Evolutionary conservation across 2,329 filamentous ascomycete species (phyloP), one percentile per base, ranked within the genome.

Genomic region (Phyllosticta ampelicida): DNA sequence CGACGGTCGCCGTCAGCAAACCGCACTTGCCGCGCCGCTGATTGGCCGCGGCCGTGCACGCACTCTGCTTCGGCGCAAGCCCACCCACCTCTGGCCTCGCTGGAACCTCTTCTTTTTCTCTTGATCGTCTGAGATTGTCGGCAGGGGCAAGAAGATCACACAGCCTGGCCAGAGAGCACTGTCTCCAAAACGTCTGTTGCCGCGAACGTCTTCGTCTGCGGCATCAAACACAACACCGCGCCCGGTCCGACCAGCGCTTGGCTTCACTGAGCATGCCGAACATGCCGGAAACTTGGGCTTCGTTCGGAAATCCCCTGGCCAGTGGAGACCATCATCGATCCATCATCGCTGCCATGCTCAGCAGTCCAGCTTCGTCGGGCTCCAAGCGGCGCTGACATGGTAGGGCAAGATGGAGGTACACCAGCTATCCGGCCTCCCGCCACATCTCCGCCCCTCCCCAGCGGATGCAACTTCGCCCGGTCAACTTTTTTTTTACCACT

Each of bases 1-100:
- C 56, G 56, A 44, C 20, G 18, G 36, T 26, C 36, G 13, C 23
- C 54, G 56, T 58, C 56, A 58, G 56, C 56, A 44, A 58, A 58
- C 23, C n/a, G 30, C n/a, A n/a, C 50, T 58, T 48, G 20, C 23
- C 30, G 16, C 9, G 44, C n/a, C 51, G 18, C 26, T 54, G 9
- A 58, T 58, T 58, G 56, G 56, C 52, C 23, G 56, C 13, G 10
- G 16, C n/a, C 28, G 10, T 36, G n/a, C 30, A 26, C 20, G 13
- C 30, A 36, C n/a, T n/a, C n/a, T n/a, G n/a, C n/a, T n/a, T n/a
- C n/a, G n/a, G n/a, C n/a, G n/a, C n/a, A n/a, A n/a, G n/a, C n/a
- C n/a, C 51, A 16, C 26, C 48, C 23, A 26, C 16, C 1, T 44
- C 5, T 16, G 13, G n/a, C n/a, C n/a, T n/a, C n/a, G n/a, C n/a